phyloP scores from a whole-genome alignment of 371 early-diverging fungal species.

The Zychaea mexicana region DNA sequence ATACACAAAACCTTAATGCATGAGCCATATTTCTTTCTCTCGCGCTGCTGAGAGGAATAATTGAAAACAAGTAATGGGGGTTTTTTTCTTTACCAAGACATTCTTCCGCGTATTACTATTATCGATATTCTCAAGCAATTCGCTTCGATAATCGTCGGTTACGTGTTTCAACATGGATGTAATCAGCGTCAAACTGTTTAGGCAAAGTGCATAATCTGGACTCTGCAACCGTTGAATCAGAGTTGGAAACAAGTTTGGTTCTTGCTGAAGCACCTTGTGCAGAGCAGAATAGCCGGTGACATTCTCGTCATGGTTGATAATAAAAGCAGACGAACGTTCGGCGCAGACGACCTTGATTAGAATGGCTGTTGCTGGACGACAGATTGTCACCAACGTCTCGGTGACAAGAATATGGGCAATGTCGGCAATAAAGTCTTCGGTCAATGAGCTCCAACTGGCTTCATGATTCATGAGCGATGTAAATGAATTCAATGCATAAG shows the following conservation, averaged over 20 bases:
- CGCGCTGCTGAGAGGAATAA: not conserved
- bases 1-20: not conserved
- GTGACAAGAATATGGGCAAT: slow-evolving; percentile 63
- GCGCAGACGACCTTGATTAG: slow-evolving; percentile 66
- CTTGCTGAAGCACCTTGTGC: slow-evolving; percentile 52
- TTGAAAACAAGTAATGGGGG: not conserved
- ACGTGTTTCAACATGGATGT: slow-evolving; percentile 67
- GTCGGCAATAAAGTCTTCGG: slow-evolving; percentile 53
- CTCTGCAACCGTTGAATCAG: slow-evolving; percentile 65
- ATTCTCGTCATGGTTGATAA: not conserved
- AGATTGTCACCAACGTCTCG: slow-evolving; percentile 71
- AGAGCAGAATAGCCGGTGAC: slow-evolving; percentile 53
- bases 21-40: not conserved
- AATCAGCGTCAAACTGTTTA: slow-evolving; percentile 65
- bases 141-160: slow-evolving; percentile 54
- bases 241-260: slow-evolving; percentile 56
- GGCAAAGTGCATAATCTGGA: slow-evolving; percentile 67
- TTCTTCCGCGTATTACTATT: slow-evolving; percentile 46
- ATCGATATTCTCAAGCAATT: slow-evolving; percentile 51
- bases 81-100: slow-evolving; percentile 34
- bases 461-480: slow-evolving; percentile 72
- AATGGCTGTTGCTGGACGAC: slow-evolving; percentile 73
- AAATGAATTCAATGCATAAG: slow-evolving; percentile 73
- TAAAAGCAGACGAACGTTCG: slow-evolving; percentile 27
- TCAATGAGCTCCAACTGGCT: slow-evolving; percentile 62